Evolutionary conservation across 345 rosid genomes (phyloP).

Genomic region (Syzygium oleosum): DNA sequence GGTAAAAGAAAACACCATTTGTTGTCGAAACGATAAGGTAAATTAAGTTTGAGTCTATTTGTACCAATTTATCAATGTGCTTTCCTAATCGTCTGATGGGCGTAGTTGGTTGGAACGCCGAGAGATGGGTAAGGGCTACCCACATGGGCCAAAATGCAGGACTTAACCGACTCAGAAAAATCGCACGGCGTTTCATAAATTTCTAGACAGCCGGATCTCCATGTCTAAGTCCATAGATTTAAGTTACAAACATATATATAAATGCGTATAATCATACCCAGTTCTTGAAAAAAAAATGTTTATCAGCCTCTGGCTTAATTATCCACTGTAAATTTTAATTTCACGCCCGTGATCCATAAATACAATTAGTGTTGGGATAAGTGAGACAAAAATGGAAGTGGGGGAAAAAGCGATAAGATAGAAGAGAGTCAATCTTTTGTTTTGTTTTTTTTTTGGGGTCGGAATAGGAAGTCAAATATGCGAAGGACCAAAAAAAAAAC

Average conservation of each 20-base stretch:
- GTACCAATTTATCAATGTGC: not conserved
- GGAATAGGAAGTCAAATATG: no score
- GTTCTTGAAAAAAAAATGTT: not conserved
- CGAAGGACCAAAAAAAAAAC: no score
- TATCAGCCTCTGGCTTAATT: not conserved
- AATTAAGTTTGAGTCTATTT: not conserved
- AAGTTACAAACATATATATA: not conserved
- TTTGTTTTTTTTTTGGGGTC: no score
- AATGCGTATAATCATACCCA: not conserved
- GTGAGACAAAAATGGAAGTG: not conserved
- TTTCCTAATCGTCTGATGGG: no score
- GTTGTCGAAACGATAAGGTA: no score
- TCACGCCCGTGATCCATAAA: no score
- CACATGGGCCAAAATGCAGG: rapidly evolving
- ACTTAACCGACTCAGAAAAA: not conserved
- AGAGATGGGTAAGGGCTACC: no score
- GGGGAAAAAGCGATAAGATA: not conserved
- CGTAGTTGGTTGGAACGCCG: no score
- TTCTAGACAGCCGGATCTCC: rapidly evolving
- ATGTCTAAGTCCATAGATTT: not conserved
- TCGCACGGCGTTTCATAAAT: not conserved
- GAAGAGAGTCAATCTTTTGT: not conserved
- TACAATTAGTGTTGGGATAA: not conserved
- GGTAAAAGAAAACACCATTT: no score
- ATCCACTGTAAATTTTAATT: not conserved